Percentiles rank a stretch among this genome's conserved stretches.
phyloP scores from a whole-genome alignment of 441 rosid genomes.

The Lagerstroemia fauriei region DNA sequence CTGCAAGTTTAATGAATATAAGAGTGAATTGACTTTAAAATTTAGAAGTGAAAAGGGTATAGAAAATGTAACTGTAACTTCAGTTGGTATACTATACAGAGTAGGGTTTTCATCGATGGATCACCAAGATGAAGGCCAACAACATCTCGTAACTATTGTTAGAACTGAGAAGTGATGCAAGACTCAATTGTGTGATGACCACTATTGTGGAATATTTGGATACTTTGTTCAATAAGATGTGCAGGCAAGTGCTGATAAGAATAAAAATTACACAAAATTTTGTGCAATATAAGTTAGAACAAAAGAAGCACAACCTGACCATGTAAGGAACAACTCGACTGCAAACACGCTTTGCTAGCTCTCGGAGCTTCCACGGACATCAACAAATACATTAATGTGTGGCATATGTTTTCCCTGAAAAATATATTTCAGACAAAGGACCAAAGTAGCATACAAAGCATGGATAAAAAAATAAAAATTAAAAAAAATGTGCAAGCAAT shows the following conservation, averaged over 20 bases:
- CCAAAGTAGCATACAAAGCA: too few species aligned
- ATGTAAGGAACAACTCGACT: slow-evolving; percentile 84
- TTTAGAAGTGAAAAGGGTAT: background rate
- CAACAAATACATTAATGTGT: slow-evolving; percentile 88
- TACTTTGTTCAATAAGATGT: slow-evolving; percentile 91
- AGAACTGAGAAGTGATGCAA: slow-evolving; percentile 88
- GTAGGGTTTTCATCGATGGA: slow-evolving; percentile 91
- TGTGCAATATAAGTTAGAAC: background rate
- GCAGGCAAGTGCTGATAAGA: slow-evolving; percentile 16
- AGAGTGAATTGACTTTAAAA: background rate
- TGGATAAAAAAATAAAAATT: background rate
- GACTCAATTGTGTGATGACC: slow-evolving; percentile 97
- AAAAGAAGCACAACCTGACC: slow-evolving; percentile 57
- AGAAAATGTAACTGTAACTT: slow-evolving; percentile 61
- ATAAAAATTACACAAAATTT: background rate
- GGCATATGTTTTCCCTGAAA: slow-evolving; percentile 88
- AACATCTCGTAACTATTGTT: slow-evolving; percentile 89
- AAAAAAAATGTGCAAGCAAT: slow-evolving; percentile 11
- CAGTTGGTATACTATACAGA: slow-evolving; percentile 87
- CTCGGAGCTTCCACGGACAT: slow-evolving; percentile 72
- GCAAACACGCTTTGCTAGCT: slow-evolving; percentile 93
- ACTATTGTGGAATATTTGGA: slow-evolving; percentile 95
- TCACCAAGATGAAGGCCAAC: slow-evolving; percentile 95
- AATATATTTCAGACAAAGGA: too few species aligned
- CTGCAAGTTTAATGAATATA: too few species aligned